A percentile compares a stretch with the other conserved stretches of the same genome.
Evolutionary conservation across 495 filamentous ascomycete species (phyloP).

Genomic region (Astrothelium macrocarpum): DNA sequence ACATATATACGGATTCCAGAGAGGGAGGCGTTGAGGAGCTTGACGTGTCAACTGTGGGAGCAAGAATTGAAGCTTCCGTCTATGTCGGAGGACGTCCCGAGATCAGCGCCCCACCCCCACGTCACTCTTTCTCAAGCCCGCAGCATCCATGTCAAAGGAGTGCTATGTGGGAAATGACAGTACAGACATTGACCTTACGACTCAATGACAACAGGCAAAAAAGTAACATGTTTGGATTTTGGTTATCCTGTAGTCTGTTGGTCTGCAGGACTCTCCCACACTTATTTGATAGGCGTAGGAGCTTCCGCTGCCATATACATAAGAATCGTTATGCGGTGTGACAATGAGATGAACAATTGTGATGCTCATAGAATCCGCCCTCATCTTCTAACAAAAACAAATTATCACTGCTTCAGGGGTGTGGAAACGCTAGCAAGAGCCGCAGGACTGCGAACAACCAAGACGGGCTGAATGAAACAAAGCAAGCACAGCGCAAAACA

Average conservation of each 20-base stretch:
- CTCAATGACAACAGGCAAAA: neutral
- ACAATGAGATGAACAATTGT: neutral
- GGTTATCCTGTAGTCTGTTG: neutral
- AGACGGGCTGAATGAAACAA: neutral
- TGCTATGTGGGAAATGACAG: no score
- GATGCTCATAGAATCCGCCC: neutral
- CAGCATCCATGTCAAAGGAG: no score
- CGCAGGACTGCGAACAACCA: neutral
- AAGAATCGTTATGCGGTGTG: neutral
- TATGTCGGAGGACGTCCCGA: no score
- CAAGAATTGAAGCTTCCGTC: constrained; percentile 1
- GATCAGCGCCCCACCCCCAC: neutral
- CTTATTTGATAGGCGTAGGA: neutral
- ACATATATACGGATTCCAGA: neutral
- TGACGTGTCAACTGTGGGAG: neutral
- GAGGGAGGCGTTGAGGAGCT: neutral
- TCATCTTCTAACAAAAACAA: neutral
- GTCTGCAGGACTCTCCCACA: neutral
- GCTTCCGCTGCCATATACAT: neutral
- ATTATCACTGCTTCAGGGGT: neutral
- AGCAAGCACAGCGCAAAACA: neutral
- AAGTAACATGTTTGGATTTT: no score
- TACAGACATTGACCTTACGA: no score
- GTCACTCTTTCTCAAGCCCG: no score
- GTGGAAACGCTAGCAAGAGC: neutral